Evolutionary conservation across 208 protist species (phyloP).

Genomic region (Trypanosoma melophagium): DNA sequence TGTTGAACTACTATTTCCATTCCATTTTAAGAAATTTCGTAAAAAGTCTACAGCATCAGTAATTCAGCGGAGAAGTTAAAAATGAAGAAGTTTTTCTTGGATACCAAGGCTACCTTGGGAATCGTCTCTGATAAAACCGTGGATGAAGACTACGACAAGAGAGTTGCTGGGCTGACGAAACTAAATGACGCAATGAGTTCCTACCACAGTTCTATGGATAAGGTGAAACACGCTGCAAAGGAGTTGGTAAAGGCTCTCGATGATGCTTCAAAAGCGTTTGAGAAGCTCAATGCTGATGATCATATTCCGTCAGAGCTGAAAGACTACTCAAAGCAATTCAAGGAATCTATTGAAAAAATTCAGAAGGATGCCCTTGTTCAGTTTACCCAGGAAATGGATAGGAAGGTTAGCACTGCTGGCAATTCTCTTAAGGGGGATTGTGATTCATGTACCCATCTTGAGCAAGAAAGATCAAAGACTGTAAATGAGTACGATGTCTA

Average conservation of each 20-base stretch:
- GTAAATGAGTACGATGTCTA: constrained; percentile 64
- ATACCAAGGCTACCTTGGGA: constrained; percentile 35
- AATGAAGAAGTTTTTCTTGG: constrained; percentile 60
- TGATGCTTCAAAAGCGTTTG: constrained; percentile 39
- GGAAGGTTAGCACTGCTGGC: constrained; percentile 28
- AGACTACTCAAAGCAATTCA: constrained; percentile 31
- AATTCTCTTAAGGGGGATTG: constrained; percentile 39
- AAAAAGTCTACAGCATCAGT: neutral
- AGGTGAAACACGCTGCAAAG: constrained; percentile 35
- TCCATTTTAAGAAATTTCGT: neutral
- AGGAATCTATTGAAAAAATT: constrained; percentile 35
- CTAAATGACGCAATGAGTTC: constrained; percentile 27
- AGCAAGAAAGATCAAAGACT: constrained; percentile 39
- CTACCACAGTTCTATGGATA: constrained; percentile 54
- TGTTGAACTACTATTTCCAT: too few species aligned
- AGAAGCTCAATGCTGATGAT: constrained; percentile 29
- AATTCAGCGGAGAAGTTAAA: neutral
- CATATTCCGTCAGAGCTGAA: constrained; percentile 27
- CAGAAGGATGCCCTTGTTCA: constrained; percentile 21
- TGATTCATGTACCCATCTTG: constrained; percentile 47
- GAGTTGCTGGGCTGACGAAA: constrained; percentile 33
- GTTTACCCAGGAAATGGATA: constrained; percentile 41
- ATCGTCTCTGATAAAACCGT: constrained; percentile 26
- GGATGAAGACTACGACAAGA: constrained; percentile 47
- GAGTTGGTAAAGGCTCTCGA: constrained; percentile 31